Percentiles rank a stretch among this genome's conserved stretches.
Conservation (phyloP, 2,329 filamentous ascomycete species). For the Parastagonospora avenae region DNA sequence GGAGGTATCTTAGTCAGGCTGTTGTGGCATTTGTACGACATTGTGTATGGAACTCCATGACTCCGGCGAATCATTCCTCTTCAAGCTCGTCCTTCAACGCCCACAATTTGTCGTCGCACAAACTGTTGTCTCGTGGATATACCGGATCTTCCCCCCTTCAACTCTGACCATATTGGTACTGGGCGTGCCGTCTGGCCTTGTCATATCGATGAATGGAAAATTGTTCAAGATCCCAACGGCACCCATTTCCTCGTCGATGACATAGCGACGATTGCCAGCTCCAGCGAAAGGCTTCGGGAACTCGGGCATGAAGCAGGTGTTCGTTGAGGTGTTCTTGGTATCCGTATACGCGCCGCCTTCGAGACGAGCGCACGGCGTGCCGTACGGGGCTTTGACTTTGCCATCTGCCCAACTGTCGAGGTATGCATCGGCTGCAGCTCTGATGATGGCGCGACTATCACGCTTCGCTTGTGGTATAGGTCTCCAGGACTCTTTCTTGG, state of each 20-base stretch:
- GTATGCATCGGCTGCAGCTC: conserved; percentile 30
- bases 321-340: conserved; percentile 11
- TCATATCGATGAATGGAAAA: conserved; percentile 34
- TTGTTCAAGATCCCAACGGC: conserved; percentile 29
- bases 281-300: conserved; percentile 28
- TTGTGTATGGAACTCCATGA: too few species aligned
- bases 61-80: too few species aligned
- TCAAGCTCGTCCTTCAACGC: conserved; percentile 8
- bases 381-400: conserved; percentile 29
- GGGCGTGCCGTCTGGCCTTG: conserved; percentile 28
- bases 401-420: conserved; percentile 30
- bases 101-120: conserved; percentile 29
- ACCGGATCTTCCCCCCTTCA: conserved; percentile 29
- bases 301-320: conserved; percentile 29
- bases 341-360: conserved; percentile 35
- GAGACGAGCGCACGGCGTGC: conserved; percentile 31
- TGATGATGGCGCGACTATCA: conserved; percentile 21
- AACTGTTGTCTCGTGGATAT: conserved; percentile 33
- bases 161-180: conserved; percentile 29
- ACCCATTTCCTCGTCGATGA: conserved; percentile 30
- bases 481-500: conserved; percentile 17
- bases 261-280: conserved; percentile 22
- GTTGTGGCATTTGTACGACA: too few species aligned
- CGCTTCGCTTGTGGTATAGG: conserved; percentile 14
- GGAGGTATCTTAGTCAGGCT: too few species aligned